phyloP scores from a whole-genome alignment of 2,329 filamentous ascomycete genomes.

The Penicillium sp. region DNA sequence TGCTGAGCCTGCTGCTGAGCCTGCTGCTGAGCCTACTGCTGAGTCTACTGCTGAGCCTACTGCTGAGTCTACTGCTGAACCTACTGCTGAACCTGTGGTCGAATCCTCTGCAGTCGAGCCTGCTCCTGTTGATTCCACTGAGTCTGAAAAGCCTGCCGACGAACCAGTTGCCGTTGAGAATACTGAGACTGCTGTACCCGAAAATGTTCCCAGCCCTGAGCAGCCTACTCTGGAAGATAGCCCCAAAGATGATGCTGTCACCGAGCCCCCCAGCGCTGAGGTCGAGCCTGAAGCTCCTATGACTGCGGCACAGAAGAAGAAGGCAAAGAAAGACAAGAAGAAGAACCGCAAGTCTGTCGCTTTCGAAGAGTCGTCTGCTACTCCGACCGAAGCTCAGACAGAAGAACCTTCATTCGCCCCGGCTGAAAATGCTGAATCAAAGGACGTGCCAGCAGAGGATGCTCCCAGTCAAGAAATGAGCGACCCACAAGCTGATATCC shows the following conservation, averaged over 20 bases:
- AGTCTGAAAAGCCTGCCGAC: background rate
- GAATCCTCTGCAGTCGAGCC: background rate
- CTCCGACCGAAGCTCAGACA: slow-evolving; percentile 1
- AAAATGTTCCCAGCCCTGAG: slow-evolving; percentile 7
- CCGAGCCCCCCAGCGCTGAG: slow-evolving; percentile 7
- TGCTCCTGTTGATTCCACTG: no score
- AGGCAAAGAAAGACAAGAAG: slow-evolving; percentile 28
- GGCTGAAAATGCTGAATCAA: background rate
- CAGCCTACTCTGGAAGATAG: background rate
- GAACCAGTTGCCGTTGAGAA: background rate
- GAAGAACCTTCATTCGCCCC: slow-evolving; percentile 8
- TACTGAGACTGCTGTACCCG: background rate
- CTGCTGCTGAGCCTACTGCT: background rate
- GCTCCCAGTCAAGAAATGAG: slow-evolving; percentile 3
- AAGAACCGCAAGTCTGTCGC: slow-evolving; percentile 29
- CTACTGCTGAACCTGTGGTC: background rate
- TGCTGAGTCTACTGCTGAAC: background rate
- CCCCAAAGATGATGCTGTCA: background rate
- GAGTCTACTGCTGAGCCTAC: background rate
- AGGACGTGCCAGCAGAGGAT: slow-evolving; percentile 1
- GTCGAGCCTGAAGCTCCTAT: slow-evolving; percentile 12
- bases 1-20: background rate
- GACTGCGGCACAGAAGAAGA: slow-evolving; percentile 21
- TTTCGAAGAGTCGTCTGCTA: slow-evolving; percentile 7
- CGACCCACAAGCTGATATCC: slow-evolving; percentile 2